Evolutionary conservation across 441 rosid species (phyloP), one percentile per base, ranked within the genome.

Genomic region (Flueggea neowawraea): DNA sequence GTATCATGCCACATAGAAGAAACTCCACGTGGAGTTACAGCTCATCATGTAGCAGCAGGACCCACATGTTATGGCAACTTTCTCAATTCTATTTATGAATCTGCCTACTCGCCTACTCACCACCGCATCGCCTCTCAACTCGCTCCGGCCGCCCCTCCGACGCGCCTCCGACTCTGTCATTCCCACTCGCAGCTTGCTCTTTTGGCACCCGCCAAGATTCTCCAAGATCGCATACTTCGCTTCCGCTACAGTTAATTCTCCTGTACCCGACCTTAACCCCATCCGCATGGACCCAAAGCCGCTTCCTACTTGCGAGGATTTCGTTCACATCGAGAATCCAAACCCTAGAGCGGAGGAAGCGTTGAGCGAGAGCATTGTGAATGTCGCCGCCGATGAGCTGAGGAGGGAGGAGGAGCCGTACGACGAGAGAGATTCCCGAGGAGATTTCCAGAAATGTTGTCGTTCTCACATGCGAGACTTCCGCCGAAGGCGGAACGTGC

Each of bases 351-450:
- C 15, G 56, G 86, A 80, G 56, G 86, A 80, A 55, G 55, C 73
- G 3, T 71, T 90, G 65, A 78, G 97, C 69, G 96, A 88, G 73
- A 93, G 97, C 81, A 82, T 88, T 66, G 97, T 93, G 55, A 87
- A 85, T 68, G 88, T 87, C 47, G 86, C 82, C 13, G 76, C 82
- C 13, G 76, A 75, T 17, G 94, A 77, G 57, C 70, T 57, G 49
- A 71, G 66, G 8, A 66, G 62, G 8, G 80, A 74, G 12, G 55
- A 54, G 33, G 28, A 22, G 28, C 28, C 1, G 28, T 22, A 22
- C 28, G 28, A 22, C 61, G 61, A 74, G 55, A 55, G 80, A 63
- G 66, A 73, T 89, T 5, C 94, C 96, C 10, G 94, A 82, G 71
- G 96, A 84, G 65, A 79, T 94, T 61, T 76, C 80, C 12, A 77